These are phyloP conservation scores for Sindora glabra DNA, from an alignment of 306 rosid species.

Conservation along the genomic window DNA sequence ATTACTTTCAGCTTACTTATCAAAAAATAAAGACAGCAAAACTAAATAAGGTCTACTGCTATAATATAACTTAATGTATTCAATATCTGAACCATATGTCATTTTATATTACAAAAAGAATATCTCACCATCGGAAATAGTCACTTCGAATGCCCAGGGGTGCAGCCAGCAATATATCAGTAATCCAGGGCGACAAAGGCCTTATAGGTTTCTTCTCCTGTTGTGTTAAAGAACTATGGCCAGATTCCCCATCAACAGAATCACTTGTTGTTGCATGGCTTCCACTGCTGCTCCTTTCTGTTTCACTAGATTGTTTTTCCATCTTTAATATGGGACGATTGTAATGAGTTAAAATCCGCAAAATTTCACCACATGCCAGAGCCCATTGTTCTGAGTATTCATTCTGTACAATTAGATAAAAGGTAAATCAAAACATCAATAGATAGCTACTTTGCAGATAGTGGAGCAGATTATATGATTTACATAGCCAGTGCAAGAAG, in stretches of 20 bases:
- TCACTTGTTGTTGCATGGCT: conserved; percentile 76
- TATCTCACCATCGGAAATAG: conserved; percentile 93
- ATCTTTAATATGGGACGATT: conserved; percentile 85
- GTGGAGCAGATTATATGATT: not conserved
- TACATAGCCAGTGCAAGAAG: not conserved
- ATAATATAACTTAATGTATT: not conserved
- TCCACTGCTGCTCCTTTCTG: conserved; percentile 83
- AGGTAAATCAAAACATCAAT: conserved; percentile 3
- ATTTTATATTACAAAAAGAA: not conserved
- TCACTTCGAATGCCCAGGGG: conserved; percentile 92
- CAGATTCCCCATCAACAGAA: conserved; percentile 42
- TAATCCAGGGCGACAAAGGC: conserved; percentile 95
- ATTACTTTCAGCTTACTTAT: no score
- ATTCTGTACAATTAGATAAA: conserved; percentile 40
- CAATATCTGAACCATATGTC: not conserved
- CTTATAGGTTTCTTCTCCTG: conserved; percentile 85
- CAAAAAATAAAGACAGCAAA: no score
- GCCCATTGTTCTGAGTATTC: conserved; percentile 99
- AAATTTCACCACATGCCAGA: conserved; percentile 90
- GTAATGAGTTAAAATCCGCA: conserved; percentile 91
- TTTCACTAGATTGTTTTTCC: conserved; percentile 50
- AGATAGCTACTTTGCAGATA: not conserved
- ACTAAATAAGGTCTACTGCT: no score
- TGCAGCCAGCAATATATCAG: conserved; percentile 84
- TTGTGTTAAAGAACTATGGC: conserved; percentile 33